These are phyloP conservation scores for Colletotrichum australisinense DNA, from an alignment of 2,329 filamentous ascomycete species.

Conservation along the genomic window DNA sequence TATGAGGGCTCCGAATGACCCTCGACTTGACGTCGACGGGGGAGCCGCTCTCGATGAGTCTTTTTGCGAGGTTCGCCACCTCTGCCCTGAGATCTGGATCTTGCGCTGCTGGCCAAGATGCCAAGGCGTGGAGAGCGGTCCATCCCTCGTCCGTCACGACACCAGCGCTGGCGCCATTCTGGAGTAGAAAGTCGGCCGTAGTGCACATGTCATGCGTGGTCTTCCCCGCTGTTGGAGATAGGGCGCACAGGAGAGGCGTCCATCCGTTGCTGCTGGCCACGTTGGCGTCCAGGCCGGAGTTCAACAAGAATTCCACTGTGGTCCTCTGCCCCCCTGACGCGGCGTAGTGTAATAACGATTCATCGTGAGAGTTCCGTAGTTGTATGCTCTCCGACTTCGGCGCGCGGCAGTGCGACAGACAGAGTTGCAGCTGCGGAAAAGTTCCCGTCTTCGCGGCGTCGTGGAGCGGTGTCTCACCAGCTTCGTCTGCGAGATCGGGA, in stretches of 20 bases:
- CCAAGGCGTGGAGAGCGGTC: conserved; percentile 41
- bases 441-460: conserved; percentile 34
- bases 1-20: background rate
- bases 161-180: conserved; percentile 37
- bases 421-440: conserved; percentile 37
- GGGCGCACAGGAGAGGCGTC: conserved; percentile 45
- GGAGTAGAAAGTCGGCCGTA: conserved; percentile 38
- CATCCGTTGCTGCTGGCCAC: conserved; percentile 40
- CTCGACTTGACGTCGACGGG: background rate
- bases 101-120: conserved; percentile 1
- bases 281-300: conserved; percentile 39
- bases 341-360: conserved; percentile 44
- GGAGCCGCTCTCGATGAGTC: background rate
- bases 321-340: conserved; percentile 40
- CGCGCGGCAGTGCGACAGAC: conserved; percentile 22
- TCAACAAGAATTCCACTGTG: conserved; percentile 37
- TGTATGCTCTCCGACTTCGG: conserved; percentile 12
- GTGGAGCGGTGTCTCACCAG: conserved; percentile 41
- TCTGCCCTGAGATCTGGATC: background rate
- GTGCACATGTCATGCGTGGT: conserved; percentile 13
- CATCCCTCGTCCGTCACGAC: conserved; percentile 40
- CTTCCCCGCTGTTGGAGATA: conserved; percentile 31
- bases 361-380: conserved; percentile 35
- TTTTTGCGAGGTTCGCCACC: background rate
- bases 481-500: conserved; percentile 32